Evolutionary conservation across 257 asterid genomes (phyloP).

Genomic region (Petrea volubilis): DNA sequence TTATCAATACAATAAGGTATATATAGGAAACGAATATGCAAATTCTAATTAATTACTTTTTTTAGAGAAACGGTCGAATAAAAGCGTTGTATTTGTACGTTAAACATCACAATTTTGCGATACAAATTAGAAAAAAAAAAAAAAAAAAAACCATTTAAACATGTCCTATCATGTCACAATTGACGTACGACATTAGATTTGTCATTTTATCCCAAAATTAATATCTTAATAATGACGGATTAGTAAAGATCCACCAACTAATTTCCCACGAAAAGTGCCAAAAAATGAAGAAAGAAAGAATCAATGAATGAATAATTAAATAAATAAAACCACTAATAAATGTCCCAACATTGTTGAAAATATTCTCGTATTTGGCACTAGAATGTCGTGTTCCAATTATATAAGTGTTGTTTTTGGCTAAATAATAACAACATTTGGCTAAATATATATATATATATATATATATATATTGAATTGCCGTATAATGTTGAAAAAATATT

Average conservation of each 20-base stretch:
- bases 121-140: background rate
- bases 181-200: slow-evolving; percentile 3
- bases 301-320: too few relatives aligned
- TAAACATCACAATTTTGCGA: background rate
- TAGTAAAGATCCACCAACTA: slow-evolving; percentile 10
- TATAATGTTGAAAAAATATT: slow-evolving; percentile 32
- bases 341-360: slow-evolving; percentile 3
- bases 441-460: too few relatives aligned
- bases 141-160: too few relatives aligned
- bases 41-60: too few relatives aligned
- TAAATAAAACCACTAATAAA: slow-evolving; percentile 9
- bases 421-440: slow-evolving; percentile 15
- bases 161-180: background rate
- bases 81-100: background rate
- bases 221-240: slow-evolving; percentile 13
- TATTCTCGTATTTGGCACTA: background rate
- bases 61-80: too few relatives aligned
- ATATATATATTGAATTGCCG: slow-evolving; percentile 24
- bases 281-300: too few relatives aligned
- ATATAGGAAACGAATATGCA: too few relatives aligned
- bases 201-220: background rate
- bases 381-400: slow-evolving; percentile 18
- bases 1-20: too few relatives aligned
- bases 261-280: slow-evolving; percentile 7
- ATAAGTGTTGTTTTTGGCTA: slow-evolving; percentile 27